A percentile compares a stretch with the other conserved stretches of the same genome.
These are phyloP conservation scores for Plasmodium inui DNA, from an alignment of 169 alveolate genomes.

Conservation along the genomic window DNA sequence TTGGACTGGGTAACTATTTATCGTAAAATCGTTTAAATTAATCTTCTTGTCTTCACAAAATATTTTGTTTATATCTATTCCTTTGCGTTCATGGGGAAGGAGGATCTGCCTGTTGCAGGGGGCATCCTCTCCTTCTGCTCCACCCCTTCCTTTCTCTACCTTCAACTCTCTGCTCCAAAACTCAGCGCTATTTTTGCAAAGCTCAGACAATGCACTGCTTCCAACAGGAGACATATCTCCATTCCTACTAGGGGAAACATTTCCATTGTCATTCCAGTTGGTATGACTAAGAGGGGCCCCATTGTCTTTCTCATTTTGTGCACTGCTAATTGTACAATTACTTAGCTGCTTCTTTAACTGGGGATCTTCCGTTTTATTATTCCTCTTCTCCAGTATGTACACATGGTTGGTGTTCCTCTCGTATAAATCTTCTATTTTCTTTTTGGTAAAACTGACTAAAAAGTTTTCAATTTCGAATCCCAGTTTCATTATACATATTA, in stretches of 20 bases:
- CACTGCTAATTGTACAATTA: background rate
- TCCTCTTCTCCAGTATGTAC: constrained; percentile 33
- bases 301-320: background rate
- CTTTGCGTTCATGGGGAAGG: background rate
- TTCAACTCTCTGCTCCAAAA: background rate
- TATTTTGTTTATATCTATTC: constrained; percentile 12
- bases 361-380: background rate
- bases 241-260: background rate
- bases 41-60: constrained; percentile 27
- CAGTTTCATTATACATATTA: constrained; percentile 59
- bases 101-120: background rate
- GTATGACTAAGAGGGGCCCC: background rate
- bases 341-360: background rate
- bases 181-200: background rate
- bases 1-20: constrained; percentile 60
- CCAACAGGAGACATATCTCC: background rate
- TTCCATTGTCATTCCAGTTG: background rate
- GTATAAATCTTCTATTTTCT: constrained; percentile 57
- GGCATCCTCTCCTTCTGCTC: background rate
- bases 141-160: background rate
- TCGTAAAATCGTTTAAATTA: constrained; percentile 49
- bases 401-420: constrained; percentile 68
- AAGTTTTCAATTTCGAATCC: constrained; percentile 65
- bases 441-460: constrained; percentile 52
- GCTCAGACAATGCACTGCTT: background rate